Conservation (phyloP, 306 rosid genomes). For the Parietaria judaica region DNA sequence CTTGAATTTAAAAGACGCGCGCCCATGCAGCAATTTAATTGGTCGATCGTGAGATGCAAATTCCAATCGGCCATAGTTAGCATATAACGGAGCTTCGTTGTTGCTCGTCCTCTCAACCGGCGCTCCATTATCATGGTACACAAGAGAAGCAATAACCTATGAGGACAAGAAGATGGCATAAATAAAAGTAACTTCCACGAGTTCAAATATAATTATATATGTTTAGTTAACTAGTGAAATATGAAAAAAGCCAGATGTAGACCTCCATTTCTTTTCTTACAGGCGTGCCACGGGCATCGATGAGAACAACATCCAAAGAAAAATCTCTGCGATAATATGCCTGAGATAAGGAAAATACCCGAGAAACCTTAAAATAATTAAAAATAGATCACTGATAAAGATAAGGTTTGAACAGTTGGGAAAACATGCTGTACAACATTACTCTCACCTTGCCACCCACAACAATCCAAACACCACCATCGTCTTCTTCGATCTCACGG, state of each 20-base stretch:
- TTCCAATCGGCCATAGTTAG: conserved; percentile 72
- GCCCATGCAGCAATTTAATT: conserved; percentile 65
- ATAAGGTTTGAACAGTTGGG: not conserved
- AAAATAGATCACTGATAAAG: not conserved
- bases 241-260: conserved; percentile 16
- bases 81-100: conserved; percentile 78
- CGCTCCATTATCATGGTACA: conserved; percentile 57
- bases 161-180: conserved; percentile 16
- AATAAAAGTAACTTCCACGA: conserved; percentile 7
- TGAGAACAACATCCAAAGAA: conserved; percentile 68
- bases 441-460: conserved; percentile 90
- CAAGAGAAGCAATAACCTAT: conserved; percentile 82
- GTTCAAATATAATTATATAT: conserved; percentile 6
- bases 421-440: not conserved
- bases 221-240: conserved; percentile 11
- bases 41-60: conserved; percentile 61
- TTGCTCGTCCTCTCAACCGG: conserved; percentile 75
- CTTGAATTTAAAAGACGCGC: conserved; percentile 89
- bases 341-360: conserved; percentile 40
- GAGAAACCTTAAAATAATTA: conserved; percentile 13
- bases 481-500: conserved; percentile 70
- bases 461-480: conserved; percentile 79
- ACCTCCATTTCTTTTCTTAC: conserved; percentile 67
- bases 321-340: conserved; percentile 92
- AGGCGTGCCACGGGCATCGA: conserved; percentile 53